Evolutionary conservation across 2,329 filamentous ascomycete genomes (phyloP), one percentile per base, ranked within the genome.

Genomic region (Phaeosphaeria sp.): DNA sequence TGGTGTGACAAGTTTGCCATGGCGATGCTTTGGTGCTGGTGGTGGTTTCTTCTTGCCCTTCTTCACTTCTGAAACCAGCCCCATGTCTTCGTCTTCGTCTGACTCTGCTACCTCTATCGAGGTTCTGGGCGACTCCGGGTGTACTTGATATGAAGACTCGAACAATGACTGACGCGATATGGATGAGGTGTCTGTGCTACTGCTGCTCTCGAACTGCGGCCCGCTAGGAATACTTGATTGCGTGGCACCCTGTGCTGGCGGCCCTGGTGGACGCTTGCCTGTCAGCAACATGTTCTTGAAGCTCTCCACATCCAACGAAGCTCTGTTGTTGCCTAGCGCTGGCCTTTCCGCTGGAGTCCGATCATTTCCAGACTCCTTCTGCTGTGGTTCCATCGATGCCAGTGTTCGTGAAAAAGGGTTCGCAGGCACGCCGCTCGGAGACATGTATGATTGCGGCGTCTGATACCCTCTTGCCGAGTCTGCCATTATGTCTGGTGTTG

Each of bases 281-380:
- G 90, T 95, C 79, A 95, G 82, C 48, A 95, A 82, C 59, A 95
- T 78, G 58, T 89, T 84, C 70, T 88, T 89, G 78, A 95, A 95
- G 7, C 90, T 88, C 71, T 92, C 87, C 0, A 94, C 91, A 71
- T 95, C 90, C 62, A 94, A 77, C 0, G 86, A 83, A 39, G 73
- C 74, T 70, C 73, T 78, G 48, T 66, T 62, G 55, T 63, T 67
- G 64, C 66, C 61, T 59, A 55, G 43, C n/a, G 60, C 46, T 52
- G 58, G 49, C 55, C 67, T 68, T 59, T 72, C 67, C 65, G 71
- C 46, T 48, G 59, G 36, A 22, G 65, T 62, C 69, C 69, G 73
- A 58, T 72, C 71, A 39, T 69, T 67, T 47, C 53, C 64, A 59
- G 63, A 60, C 55, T 58, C 63, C 50, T 60, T 66, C 51, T 69